Conservation (phyloP, 345 rosid species). For the Boechera retrofracta region DNA sequence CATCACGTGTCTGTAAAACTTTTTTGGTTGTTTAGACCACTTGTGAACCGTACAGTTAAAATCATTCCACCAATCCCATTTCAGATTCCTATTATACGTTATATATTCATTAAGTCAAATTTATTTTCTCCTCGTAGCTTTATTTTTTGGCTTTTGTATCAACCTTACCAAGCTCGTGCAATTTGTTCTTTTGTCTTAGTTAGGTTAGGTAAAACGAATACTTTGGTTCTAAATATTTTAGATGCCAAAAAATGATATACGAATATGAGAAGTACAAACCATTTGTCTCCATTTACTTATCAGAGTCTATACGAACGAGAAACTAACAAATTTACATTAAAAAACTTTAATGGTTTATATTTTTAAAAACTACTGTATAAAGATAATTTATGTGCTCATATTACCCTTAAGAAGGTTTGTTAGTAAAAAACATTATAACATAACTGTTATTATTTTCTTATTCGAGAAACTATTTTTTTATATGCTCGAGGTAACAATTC, state of each 20-base stretch:
- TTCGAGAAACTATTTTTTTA: too few relatives aligned
- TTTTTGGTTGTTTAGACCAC: slow-evolving; percentile 28
- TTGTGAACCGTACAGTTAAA: slow-evolving; percentile 27
- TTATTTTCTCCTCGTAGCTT: not conserved
- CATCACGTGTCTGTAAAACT: slow-evolving; percentile 42
- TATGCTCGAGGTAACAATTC: too few relatives aligned
- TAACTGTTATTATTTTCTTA: too few relatives aligned
- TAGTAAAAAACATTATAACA: too few relatives aligned
- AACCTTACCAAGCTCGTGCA: not conserved
- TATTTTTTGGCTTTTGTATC: not conserved
- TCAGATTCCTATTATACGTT: slow-evolving; percentile 15
- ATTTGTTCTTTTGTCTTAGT: slow-evolving; percentile 7
- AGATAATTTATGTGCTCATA: too few relatives aligned
- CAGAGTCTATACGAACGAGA: not conserved
- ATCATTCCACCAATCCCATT: slow-evolving; percentile 33
- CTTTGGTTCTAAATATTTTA: not conserved
- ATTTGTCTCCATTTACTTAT: not conserved
- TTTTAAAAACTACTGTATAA: too few relatives aligned
- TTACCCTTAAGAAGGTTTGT: too few relatives aligned
- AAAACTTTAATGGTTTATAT: too few relatives aligned
- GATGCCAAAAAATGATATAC: not conserved
- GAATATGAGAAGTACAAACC: not conserved
- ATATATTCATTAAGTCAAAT: not conserved
- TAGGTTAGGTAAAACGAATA: slow-evolving; percentile 6
- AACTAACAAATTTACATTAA: too few relatives aligned